Percentiles rank a stretch among this genome's conserved stretches.
phyloP scores from a whole-genome alignment of 805 yeast genomes.

The Ogataea angusta region DNA sequence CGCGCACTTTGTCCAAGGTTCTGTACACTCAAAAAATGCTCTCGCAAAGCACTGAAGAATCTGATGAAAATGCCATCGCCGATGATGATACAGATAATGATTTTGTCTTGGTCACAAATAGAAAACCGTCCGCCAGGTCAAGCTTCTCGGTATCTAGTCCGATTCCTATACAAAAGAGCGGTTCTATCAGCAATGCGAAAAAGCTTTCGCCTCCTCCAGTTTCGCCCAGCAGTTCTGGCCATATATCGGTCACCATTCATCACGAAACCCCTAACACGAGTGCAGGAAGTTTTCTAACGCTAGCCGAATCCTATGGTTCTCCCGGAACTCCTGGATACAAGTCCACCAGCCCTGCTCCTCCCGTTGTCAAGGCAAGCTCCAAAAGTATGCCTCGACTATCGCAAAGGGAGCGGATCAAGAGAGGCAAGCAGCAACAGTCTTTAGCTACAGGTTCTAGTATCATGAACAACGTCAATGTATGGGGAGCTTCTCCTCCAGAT shows the following conservation, averaged over 20 bases:
- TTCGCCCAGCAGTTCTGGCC: not conserved
- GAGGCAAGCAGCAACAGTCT: conserved; percentile 16
- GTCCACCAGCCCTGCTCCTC: conserved; percentile 1
- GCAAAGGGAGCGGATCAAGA: conserved; percentile 56
- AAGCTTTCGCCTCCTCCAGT: conserved; percentile 1
- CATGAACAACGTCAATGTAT: conserved; percentile 9
- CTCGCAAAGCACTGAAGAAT: conserved; percentile 3
- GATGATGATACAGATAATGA: conserved; percentile 30
- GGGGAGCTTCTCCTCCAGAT: not conserved
- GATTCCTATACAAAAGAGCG: not conserved
- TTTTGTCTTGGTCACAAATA: conserved; percentile 34
- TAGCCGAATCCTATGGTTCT: conserved; percentile 9
- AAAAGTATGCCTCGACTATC: conserved; percentile 45
- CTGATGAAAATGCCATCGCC: conserved; percentile 21
- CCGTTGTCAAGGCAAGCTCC: conserved; percentile 30
- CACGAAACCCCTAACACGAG: conserved; percentile 9
- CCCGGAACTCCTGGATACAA: conserved; percentile 7
- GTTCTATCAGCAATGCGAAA: not conserved
- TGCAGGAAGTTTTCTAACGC: conserved; percentile 7
- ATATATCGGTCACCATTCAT: conserved; percentile 5
- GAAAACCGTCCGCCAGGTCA: conserved; percentile 26
- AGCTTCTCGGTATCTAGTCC: conserved; percentile 1
- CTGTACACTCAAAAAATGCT: conserved; percentile 1
- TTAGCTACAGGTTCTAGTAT: conserved; percentile 2
- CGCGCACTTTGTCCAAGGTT: conserved; percentile 9